A percentile compares a stretch with the other conserved stretches of the same genome.
Conservation (phyloP, 2,329 filamentous ascomycete species). For the Chaetothyriales sp. region DNA sequence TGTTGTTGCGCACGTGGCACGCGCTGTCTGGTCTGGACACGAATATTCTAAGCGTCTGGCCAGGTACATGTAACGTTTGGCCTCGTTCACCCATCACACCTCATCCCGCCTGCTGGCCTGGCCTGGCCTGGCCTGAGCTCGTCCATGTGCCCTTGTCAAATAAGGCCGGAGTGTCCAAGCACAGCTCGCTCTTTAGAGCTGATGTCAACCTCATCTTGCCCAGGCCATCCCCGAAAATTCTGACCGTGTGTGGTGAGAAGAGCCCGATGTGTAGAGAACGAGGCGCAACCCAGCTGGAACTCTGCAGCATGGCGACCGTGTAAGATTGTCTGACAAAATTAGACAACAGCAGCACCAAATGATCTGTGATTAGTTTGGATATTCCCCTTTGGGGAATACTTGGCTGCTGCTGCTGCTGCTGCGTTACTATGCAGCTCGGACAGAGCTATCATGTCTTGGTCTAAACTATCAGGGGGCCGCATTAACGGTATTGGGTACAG, state of each 20-base stretch:
- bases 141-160: not conserved
- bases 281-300: too few species aligned
- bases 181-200: not conserved
- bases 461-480: not conserved
- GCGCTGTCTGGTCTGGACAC: not conserved
- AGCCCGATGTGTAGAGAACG: not conserved
- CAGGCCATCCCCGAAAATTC: not conserved
- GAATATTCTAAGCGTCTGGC: not conserved
- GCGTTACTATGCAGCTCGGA: not conserved
- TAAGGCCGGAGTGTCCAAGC: too few species aligned
- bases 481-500: not conserved
- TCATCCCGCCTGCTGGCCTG: not conserved
- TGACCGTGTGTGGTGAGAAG: too few species aligned
- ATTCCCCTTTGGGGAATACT: not conserved
- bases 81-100: not conserved
- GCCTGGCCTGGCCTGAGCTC: not conserved
- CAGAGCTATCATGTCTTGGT: not conserved
- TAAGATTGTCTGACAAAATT: not conserved
- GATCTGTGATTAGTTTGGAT: not conserved
- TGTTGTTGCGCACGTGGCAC: not conserved
- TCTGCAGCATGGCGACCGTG: not conserved
- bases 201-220: not conserved
- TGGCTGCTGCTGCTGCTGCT: too few species aligned
- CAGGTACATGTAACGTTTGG: not conserved
- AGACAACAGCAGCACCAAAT: not conserved